Conservation (phyloP, 305 asterid species). For the Solanum aculeatissimum region DNA sequence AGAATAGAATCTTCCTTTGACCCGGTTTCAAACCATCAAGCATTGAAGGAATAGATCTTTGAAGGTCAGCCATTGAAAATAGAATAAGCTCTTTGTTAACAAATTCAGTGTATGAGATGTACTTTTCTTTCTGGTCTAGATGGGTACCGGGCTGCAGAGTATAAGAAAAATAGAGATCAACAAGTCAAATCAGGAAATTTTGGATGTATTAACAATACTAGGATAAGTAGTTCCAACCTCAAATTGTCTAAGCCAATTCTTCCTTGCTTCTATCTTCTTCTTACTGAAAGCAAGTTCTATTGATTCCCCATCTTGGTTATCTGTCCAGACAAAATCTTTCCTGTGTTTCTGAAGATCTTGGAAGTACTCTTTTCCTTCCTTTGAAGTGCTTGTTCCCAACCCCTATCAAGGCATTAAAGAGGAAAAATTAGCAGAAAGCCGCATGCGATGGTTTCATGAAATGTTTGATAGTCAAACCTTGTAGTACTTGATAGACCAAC, state of each 20-base stretch:
- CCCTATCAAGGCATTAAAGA: constrained; percentile 40
- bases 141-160: constrained; percentile 79
- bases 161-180: neutral
- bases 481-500: constrained; percentile 89
- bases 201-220: neutral
- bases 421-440: neutral
- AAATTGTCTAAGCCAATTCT: constrained; percentile 87
- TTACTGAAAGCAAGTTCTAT: constrained; percentile 97
- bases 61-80: constrained; percentile 90
- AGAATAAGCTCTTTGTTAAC: constrained; percentile 89
- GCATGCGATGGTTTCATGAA: neutral
- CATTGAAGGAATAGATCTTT: constrained; percentile 97
- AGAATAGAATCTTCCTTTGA: constrained; percentile 86
- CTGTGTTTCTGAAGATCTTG: constrained; percentile 66
- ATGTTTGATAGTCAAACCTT: constrained; percentile 44
- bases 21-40: constrained; percentile 98
- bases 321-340: constrained; percentile 77
- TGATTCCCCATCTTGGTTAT: constrained; percentile 86
- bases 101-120: constrained; percentile 71
- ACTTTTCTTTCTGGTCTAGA: constrained; percentile 62
- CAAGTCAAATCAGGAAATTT: neutral
- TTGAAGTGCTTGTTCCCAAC: constrained; percentile 92
- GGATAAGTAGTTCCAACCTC: constrained; percentile 36
- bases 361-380: constrained; percentile 92
- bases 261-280: constrained; percentile 92